Evolutionary conservation across 257 asterid genomes (phyloP).

Genomic region (Solanum medicagineum): DNA sequence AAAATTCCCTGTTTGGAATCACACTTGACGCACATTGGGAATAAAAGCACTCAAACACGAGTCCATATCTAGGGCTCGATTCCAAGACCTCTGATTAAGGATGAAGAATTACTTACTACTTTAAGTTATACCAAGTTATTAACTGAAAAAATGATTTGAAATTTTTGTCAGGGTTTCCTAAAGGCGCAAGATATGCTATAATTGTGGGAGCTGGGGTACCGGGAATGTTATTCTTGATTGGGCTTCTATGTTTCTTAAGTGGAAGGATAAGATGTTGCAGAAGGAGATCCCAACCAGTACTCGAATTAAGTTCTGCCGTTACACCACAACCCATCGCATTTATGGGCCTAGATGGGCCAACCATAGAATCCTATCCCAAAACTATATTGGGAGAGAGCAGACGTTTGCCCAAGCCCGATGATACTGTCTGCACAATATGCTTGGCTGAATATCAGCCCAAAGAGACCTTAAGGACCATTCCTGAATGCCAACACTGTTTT

Average conservation of each 20-base stretch:
- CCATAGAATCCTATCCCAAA: slow-evolving; percentile 44
- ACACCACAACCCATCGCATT: slow-evolving; percentile 2
- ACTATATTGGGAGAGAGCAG: slow-evolving; percentile 35
- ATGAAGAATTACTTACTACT: neutral
- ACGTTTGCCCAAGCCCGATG: slow-evolving; percentile 33
- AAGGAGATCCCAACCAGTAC: neutral
- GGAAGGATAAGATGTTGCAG: slow-evolving; percentile 7
- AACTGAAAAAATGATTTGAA: neutral
- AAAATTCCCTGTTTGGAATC: too few relatives aligned
- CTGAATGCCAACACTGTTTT: slow-evolving; percentile 44
- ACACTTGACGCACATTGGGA: too few relatives aligned
- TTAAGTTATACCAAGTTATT: neutral
- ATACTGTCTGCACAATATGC: slow-evolving; percentile 35
- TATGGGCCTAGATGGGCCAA: slow-evolving; percentile 26
- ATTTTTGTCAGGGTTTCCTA: slow-evolving; percentile 22
- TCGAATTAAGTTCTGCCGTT: slow-evolving; percentile 11
- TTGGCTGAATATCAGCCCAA: slow-evolving; percentile 33
- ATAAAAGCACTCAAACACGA: neutral
- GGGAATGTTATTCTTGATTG: slow-evolving; percentile 18
- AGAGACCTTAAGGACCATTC: slow-evolving; percentile 37
- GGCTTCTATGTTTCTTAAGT: slow-evolving; percentile 17
- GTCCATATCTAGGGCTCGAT: neutral
- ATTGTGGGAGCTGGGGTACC: slow-evolving; percentile 35
- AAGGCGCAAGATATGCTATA: slow-evolving; percentile 26
- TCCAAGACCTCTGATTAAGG: neutral